phyloP scores from a whole-genome alignment of 495 filamentous ascomycete species.

The Beverwykella pulmonaria region DNA sequence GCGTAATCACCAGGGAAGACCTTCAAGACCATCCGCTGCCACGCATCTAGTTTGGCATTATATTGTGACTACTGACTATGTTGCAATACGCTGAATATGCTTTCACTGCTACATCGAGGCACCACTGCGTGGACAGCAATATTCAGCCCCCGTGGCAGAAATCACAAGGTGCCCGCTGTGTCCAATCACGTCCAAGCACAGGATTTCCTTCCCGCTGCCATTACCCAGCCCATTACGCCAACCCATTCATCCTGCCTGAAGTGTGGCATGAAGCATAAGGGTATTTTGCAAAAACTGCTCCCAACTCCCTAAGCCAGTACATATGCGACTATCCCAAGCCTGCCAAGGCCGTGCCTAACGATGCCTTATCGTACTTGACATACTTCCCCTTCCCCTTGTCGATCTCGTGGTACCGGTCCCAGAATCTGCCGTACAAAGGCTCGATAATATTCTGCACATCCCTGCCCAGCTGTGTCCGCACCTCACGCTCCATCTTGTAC shows the following conservation, averaged over 20 bases:
- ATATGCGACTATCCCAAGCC: conserved; percentile 32
- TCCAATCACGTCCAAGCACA: conserved; percentile 22
- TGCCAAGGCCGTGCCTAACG: conserved; percentile 43
- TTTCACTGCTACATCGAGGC: too few species aligned
- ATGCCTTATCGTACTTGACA: conserved; percentile 88
- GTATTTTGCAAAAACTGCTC: conserved; percentile 30
- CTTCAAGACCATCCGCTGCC: too few species aligned
- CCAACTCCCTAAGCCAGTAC: conserved; percentile 6
- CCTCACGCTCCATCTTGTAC: conserved; percentile 81
- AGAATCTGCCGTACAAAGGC: conserved; percentile 92
- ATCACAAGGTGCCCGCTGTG: too few species aligned
- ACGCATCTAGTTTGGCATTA: too few species aligned
- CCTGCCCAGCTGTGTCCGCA: conserved; percentile 71
- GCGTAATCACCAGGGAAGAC: background rate
- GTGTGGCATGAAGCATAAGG: conserved; percentile 19
- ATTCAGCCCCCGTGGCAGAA: too few species aligned
- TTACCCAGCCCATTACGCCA: background rate
- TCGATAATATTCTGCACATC: conserved; percentile 89
- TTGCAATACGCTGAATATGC: too few species aligned
- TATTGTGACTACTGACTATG: too few species aligned
- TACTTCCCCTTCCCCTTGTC: conserved; percentile 97
- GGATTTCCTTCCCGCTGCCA: background rate
- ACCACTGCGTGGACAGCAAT: too few species aligned
- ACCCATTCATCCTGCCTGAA: conserved; percentile 16
- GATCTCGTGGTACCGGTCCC: conserved; percentile 95